phyloP scores from a whole-genome alignment of 2,329 filamentous ascomycete species.

The Alternaria panax region DNA sequence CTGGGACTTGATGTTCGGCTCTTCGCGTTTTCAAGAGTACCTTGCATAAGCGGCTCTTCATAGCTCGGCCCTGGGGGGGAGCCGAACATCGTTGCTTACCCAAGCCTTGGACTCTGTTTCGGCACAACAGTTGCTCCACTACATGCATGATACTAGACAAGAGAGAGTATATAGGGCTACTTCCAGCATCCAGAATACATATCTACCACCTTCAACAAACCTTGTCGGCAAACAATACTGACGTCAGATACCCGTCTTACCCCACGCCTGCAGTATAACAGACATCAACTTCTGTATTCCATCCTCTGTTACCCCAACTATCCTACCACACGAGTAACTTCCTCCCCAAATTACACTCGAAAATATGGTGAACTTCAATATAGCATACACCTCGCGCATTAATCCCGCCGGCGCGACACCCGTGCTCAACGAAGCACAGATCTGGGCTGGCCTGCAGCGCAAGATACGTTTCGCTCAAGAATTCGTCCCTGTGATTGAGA shows the following conservation, averaged over 20 bases:
- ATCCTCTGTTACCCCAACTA: background rate
- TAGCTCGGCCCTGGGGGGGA: slow-evolving; percentile 11
- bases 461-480: slow-evolving; percentile 57
- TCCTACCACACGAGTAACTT: background rate
- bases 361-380: slow-evolving; percentile 51
- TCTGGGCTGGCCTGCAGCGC: slow-evolving; percentile 56
- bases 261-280: background rate
- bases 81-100: slow-evolving; percentile 12
- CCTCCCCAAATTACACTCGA: background rate
- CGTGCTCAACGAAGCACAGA: slow-evolving; percentile 47
- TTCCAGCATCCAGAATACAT: background rate
- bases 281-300: background rate
- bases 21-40: background rate
- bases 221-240: background rate
- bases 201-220: background rate
- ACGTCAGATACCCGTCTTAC: background rate
- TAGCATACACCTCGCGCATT: slow-evolving; percentile 54
- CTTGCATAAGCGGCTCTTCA: slow-evolving; percentile 11
- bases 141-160: background rate
- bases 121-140: background rate
- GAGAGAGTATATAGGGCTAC: background rate
- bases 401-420: slow-evolving; percentile 52
- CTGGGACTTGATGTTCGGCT: background rate
- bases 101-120: background rate
- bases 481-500: slow-evolving; percentile 55